These are phyloP conservation scores for Garcia nutans DNA, from an alignment of 345 rosid species.

Conservation along the genomic window DNA sequence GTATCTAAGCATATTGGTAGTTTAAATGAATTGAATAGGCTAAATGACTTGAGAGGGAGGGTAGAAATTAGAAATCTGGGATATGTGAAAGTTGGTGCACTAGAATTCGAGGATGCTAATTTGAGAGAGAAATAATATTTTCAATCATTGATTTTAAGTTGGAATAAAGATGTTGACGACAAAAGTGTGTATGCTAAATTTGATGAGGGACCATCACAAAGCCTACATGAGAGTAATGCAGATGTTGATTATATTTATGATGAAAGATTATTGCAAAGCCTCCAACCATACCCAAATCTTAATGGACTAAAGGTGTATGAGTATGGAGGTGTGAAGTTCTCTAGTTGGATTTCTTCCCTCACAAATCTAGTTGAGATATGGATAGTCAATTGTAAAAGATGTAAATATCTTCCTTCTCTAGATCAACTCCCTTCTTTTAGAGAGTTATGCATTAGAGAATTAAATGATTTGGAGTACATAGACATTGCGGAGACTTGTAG, in stretches of 20 bases:
- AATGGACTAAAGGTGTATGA: background rate
- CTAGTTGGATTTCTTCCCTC: background rate
- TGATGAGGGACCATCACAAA: background rate
- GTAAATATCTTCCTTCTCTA: background rate
- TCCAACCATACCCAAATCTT: slow-evolving; percentile 10
- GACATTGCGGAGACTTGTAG: background rate
- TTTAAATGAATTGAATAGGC: background rate
- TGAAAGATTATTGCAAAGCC: background rate
- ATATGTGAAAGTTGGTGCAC: background rate
- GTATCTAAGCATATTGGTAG: background rate
- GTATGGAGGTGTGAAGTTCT: background rate
- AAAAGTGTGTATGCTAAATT: background rate
- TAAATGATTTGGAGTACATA: background rate
- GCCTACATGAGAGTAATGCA: background rate
- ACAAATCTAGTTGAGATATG: background rate
- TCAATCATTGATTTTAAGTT: background rate
- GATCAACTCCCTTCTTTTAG: background rate
- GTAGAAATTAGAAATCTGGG: background rate
- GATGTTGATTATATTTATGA: background rate
- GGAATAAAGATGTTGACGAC: background rate
- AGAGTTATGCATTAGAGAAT: background rate
- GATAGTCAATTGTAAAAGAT: background rate
- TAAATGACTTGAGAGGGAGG: slow-evolving; percentile 9
- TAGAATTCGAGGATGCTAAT: background rate
- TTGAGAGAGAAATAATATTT: background rate